Percentiles rank a stretch among this genome's conserved stretches.
phyloP scores from a whole-genome alignment of 257 asterid species.

The Capsicum pubescens region DNA sequence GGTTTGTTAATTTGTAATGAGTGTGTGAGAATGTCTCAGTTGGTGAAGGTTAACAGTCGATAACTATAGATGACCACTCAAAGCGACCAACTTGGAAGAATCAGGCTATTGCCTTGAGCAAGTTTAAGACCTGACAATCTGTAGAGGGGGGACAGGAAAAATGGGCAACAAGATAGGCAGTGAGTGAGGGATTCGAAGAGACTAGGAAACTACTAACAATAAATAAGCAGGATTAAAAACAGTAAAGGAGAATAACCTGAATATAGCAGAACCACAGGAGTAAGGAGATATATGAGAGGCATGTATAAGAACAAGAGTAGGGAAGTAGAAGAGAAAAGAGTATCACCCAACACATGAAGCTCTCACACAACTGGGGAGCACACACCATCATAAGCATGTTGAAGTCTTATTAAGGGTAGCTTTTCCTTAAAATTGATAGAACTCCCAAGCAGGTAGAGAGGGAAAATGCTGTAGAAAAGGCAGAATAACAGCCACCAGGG shows the following conservation, averaged over 20 bases:
- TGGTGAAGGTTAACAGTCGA: background rate
- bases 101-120: background rate
- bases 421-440: background rate
- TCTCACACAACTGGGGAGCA: background rate
- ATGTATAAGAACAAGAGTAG: background rate
- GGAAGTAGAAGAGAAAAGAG: conserved; percentile 25
- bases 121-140: background rate
- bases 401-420: background rate
- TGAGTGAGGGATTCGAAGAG: background rate
- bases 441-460: background rate
- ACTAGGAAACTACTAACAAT: background rate
- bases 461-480: background rate
- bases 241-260: background rate
- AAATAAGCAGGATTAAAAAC: background rate
- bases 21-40: background rate
- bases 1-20: background rate
- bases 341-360: background rate
- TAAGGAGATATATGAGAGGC: conserved; percentile 15
- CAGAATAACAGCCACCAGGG: background rate
- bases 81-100: conserved; percentile 20
- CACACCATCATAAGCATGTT: background rate
- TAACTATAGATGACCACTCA: background rate
- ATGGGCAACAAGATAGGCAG: background rate
- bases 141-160: background rate
- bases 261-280: background rate